phyloP scores from a whole-genome alignment of 2,329 filamentous ascomycete genomes.

The Macrophomina pseudophaseolina region DNA sequence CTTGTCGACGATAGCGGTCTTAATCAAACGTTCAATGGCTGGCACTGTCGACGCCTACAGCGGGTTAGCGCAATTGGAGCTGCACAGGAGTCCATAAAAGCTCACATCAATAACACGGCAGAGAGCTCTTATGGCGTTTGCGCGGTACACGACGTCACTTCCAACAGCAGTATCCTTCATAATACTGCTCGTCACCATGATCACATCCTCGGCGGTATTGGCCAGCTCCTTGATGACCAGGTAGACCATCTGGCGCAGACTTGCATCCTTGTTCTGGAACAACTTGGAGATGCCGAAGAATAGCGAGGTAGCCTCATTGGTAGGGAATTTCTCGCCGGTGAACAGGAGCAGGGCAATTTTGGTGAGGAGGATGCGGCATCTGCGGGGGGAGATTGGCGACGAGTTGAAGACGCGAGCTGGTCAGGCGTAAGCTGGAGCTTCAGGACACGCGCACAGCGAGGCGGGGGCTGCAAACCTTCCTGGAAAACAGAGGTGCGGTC shows the following conservation, averaged over 20 bases:
- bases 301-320: constrained; percentile 94
- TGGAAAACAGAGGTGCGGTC: constrained; percentile 98
- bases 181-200: constrained; percentile 99
- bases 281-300: constrained; percentile 98
- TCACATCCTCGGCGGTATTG: constrained; percentile 94
- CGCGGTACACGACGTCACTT: constrained; percentile 90
- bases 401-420: constrained; percentile 96
- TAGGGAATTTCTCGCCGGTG: constrained; percentile 95
- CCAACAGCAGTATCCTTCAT: constrained; percentile 99
- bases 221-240: constrained; percentile 97
- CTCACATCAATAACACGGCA: constrained; percentile 95
- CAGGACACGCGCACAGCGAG: constrained; percentile 41
- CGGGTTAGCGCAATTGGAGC: constrained; percentile 28
- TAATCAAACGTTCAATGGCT: constrained; percentile 97
- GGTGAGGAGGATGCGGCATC: constrained; percentile 95
- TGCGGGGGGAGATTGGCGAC: constrained; percentile 93
- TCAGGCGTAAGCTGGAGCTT: constrained; percentile 35
- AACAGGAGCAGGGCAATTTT: constrained; percentile 97
- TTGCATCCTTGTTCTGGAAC: constrained; percentile 99
- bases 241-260: constrained; percentile 98
- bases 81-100: constrained; percentile 28
- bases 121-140: constrained; percentile 93
- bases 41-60: constrained; percentile 87
- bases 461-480: constrained; percentile 71
- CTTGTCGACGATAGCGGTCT: constrained; percentile 99